phyloP scores from a whole-genome alignment of 2,329 filamentous ascomycete genomes.

The Albophoma yamanashiensis region DNA sequence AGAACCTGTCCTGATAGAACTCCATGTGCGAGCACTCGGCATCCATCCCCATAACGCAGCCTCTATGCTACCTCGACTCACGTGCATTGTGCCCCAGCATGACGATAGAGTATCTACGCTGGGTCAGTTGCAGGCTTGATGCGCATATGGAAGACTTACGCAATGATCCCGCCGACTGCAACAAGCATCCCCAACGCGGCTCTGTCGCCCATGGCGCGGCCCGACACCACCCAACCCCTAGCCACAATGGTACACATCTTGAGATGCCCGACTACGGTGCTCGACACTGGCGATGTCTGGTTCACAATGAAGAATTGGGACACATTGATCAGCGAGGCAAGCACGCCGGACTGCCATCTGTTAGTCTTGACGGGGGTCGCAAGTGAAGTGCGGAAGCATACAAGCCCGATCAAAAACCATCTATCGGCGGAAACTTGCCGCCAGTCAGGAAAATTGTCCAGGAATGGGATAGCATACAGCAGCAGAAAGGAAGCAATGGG shows the following conservation, averaged over 20 bases:
- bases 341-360: conserved; percentile 41
- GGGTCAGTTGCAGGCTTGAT: neutral
- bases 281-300: conserved; percentile 51
- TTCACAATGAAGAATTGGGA: conserved; percentile 53
- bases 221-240: conserved; percentile 48
- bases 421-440: conserved; percentile 34
- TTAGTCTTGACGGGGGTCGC: neutral
- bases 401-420: conserved; percentile 50
- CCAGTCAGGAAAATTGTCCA: conserved; percentile 52
- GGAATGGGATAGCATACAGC: conserved; percentile 55
- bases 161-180: conserved; percentile 45
- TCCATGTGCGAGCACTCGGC: neutral
- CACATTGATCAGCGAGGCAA: conserved; percentile 56
- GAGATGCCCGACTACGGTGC: conserved; percentile 54
- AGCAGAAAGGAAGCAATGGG: conserved; percentile 52
- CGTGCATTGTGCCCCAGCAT: conserved; percentile 33
- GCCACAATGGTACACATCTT: conserved; percentile 58
- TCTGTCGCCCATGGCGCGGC: conserved; percentile 44
- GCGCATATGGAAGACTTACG: conserved; percentile 37
- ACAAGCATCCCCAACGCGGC: conserved; percentile 43
- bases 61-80: neutral
- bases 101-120: conserved; percentile 31
- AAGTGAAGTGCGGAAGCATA: conserved; percentile 20
- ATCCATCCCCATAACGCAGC: neutral
- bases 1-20: neutral